Base-by-base conservation (phyloP, 495 filamentous ascomycete genomes). In the Cercophora scortea region DNA sequence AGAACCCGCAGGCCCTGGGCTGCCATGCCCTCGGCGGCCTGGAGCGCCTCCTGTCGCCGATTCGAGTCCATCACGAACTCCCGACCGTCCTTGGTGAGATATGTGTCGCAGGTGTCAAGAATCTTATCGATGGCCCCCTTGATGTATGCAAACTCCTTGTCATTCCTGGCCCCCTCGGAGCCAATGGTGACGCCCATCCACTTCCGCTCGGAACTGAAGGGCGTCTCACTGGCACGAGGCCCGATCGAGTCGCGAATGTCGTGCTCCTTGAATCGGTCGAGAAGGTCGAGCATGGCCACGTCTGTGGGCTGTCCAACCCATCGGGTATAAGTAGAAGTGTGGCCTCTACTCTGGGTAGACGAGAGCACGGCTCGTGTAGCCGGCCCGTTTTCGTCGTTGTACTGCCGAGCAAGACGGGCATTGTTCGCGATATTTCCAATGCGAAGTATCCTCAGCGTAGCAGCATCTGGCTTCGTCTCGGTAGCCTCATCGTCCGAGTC, bases 261-360 rank as follows among this genome's bases (percentile, higher is more conserved):
- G 45, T 91, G 86, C 61, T 96, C 89, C 19, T 85, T 89, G 62
- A 95, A 88, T 5, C 80, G 76, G 67, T 99, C 93, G 33, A 97
- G 72, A 17, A 99, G 71, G 70, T 99, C 93, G 11, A 99, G 76
- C 63, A 96, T 83, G 19, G 93, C 93, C 25, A 99, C 89, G 66
- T 99, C 93, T 1, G 93, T 99, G 17, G 93, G 93, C 64, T 97
- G 93, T 19, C 93, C 93, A 13, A 95, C 89, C 88, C 93, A 99
- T 53, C 93, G 81, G 52, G 89, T 95, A 65, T 86, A 85, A 6
- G 78, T 72, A 16, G 76, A 75, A 25, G 76, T 76, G 8, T 81
- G 77, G 39, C 80, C 75, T 50, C 77, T 70, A 3, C 77, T 73
- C 54, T 86, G 77, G 17, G 85, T 92, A 6, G 88, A 90, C 9